Base-by-base conservation (phyloP, 2,329 filamentous ascomycete species). In the Colletotrichum euphorbiae region DNA sequence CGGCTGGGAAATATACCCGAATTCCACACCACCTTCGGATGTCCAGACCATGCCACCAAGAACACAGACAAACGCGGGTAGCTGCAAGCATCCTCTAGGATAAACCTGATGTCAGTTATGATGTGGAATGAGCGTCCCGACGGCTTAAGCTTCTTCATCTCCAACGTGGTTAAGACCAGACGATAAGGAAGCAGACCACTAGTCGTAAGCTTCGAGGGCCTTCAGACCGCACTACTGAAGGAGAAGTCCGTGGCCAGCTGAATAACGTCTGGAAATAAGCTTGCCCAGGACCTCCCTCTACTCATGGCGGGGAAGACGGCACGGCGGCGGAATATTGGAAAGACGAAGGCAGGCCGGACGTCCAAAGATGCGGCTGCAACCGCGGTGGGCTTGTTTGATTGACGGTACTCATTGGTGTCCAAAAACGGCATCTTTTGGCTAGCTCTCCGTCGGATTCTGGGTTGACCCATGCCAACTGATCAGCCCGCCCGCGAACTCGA, bases 101-200 rank as follows among this genome's bases (percentile, higher is more conserved):
- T 46, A 42, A 50, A 51, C 31, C 19, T 50, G 38, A 40, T 24
- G 31, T 60, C 57, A 60, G n/a, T 40, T 59, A 65, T 11, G 21
- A 8, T 65, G 21, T 65, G 60, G 54, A 64, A 68, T 54, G 33
- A 59, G 52, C 60, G 52, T 59, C 60, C 60, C 40, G 45, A 28
- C 17, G 42, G 11, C 40, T 54, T 50, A 68, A 62, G 24, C 58
- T 62, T 62, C 58, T 42, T 28, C 17, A 17, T 54, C 54, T 59
- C 65, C 31, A 54, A 64, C 65, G 24, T 13, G 19, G 28, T 21
- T 64, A 24, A 64, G 58, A 57, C 60, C 36, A 9, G 6, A 17
- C 55, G 21, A 62, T n/a, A 33, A 15, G 42, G 42, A 50, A 31
- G 21, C 36, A 33, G 21, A 17, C 45, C 17, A 67, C 57, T 56